A percentile compares a stretch with the other conserved stretches of the same genome.
Conservation (phyloP, 2,329 filamentous ascomycete genomes). For the Verticillium klebahnii region DNA sequence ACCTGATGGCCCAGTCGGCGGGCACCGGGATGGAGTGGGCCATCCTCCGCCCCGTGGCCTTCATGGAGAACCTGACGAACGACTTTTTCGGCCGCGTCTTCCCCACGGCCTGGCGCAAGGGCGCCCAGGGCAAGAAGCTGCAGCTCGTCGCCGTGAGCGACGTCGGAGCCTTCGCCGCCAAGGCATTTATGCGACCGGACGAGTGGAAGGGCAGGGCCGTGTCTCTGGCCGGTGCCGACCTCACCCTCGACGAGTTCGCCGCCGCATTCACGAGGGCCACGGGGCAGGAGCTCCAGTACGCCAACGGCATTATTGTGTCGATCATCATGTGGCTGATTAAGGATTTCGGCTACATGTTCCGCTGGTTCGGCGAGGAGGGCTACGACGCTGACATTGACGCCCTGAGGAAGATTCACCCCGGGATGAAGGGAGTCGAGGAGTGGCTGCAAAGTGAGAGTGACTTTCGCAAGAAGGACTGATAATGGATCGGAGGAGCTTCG, state of each 20-base stretch:
- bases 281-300: slow-evolving; percentile 21
- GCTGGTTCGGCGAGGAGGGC: slow-evolving; percentile 29
- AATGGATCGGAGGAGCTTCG: not conserved
- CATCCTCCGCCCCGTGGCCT: slow-evolving; percentile 32
- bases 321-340: slow-evolving; percentile 21
- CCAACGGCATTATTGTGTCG: slow-evolving; percentile 21
- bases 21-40: slow-evolving; percentile 26
- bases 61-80: slow-evolving; percentile 33
- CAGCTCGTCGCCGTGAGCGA: slow-evolving; percentile 30
- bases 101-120: slow-evolving; percentile 23
- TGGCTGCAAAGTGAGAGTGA: slow-evolving; percentile 55
- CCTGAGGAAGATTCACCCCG: slow-evolving; percentile 20
- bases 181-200: slow-evolving; percentile 26
- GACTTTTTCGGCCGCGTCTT: slow-evolving; percentile 26
- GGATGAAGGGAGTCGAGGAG: slow-evolving; percentile 18
- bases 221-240: slow-evolving; percentile 35
- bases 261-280: slow-evolving; percentile 25
- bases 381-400: slow-evolving; percentile 27
- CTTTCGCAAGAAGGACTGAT: slow-evolving; percentile 31
- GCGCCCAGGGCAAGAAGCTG: slow-evolving; percentile 23
- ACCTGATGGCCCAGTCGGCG: slow-evolving; percentile 42
- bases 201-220: slow-evolving; percentile 24
- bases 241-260: slow-evolving; percentile 25
- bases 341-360: slow-evolving; percentile 30
- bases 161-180: slow-evolving; percentile 32